These are phyloP conservation scores for Leccinum fibrillosum DNA, from an alignment of 768 basidiomycete genomes.

Conservation along the genomic window DNA sequence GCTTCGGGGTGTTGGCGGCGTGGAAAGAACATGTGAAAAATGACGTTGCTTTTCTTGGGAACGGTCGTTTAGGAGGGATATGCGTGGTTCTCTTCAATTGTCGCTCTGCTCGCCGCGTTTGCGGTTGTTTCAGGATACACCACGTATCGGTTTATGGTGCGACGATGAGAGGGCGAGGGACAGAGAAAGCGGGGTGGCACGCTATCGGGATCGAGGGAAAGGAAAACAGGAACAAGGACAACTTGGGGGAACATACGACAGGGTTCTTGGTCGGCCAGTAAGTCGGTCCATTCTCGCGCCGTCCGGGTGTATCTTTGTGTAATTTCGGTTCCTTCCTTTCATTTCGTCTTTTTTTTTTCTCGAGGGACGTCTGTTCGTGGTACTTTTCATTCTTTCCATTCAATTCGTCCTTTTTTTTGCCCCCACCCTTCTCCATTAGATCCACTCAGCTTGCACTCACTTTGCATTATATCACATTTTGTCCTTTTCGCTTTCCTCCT, in stretches of 20 bases:
- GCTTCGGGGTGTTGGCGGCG: background rate
- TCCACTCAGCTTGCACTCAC: background rate
- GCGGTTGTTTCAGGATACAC: constrained; percentile 79
- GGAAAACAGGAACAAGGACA: background rate
- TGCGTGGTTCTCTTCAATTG: constrained; percentile 86
- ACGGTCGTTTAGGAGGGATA: constrained; percentile 39
- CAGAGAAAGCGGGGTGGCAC: background rate
- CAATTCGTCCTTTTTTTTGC: background rate
- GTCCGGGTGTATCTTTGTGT: background rate
- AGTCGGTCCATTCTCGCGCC: background rate
- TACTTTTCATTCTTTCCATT: background rate
- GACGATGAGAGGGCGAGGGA: constrained; percentile 22
- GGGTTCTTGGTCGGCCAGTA: background rate
- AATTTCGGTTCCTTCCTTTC: background rate
- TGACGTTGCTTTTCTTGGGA: background rate
- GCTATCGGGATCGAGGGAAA: background rate
- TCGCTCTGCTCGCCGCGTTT: constrained; percentile 75
- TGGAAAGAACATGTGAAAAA: background rate
- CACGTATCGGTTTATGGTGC: constrained; percentile 74
- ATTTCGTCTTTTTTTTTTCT: background rate
- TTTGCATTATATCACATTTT: background rate
- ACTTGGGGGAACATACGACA: background rate
- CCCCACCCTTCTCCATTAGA: background rate
- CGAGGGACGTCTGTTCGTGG: background rate
- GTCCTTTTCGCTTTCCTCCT: background rate